These are phyloP conservation scores for Piper longum DNA, from an alignment of 164 flowering plant species.

Conservation along the genomic window DNA sequence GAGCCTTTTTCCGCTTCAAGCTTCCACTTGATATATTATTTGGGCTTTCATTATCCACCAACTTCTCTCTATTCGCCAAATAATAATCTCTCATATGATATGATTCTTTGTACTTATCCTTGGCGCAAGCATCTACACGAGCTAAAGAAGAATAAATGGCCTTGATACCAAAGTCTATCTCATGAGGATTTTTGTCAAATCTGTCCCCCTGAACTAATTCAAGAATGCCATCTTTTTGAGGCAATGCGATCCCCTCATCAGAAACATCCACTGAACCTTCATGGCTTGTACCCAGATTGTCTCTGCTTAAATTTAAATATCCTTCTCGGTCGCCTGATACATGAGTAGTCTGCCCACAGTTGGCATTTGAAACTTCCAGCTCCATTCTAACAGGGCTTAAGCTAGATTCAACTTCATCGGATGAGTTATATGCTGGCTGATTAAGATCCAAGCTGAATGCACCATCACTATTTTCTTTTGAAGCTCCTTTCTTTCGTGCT, in stretches of 20 bases:
- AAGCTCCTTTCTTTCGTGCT: constrained; percentile 4
- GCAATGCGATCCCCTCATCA: constrained; percentile 6
- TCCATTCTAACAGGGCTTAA: constrained; percentile 2
- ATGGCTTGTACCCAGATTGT: constrained; percentile 8
- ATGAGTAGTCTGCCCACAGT: background rate
- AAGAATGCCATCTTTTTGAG: constrained; percentile 3
- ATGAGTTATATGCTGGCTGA: constrained; percentile 2
- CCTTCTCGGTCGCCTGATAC: background rate
- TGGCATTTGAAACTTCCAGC: constrained; percentile 6
- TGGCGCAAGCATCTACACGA: constrained; percentile 4
- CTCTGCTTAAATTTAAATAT: constrained; percentile 1
- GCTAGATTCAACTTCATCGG: constrained; percentile 1
- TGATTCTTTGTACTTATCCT: constrained; percentile 10
- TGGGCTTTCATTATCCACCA: constrained; percentile 7
- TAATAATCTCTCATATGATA: constrained; percentile 12
- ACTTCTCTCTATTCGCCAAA: constrained; percentile 15
- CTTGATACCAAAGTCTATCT: background rate
- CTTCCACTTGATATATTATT: constrained; percentile 10
- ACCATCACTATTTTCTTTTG: constrained; percentile 1
- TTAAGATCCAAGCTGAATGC: constrained; percentile 3
- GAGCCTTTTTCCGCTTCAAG: constrained; percentile 21
- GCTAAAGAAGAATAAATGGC: constrained; percentile 11
- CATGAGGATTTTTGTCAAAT: background rate
- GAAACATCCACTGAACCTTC: constrained; percentile 10
- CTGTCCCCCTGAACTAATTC: constrained; percentile 7